Percentiles rank a stretch among this genome's conserved stretches.
Conservation (phyloP, 164 flowering plant species). For the Kingdonia uniflora region DNA sequence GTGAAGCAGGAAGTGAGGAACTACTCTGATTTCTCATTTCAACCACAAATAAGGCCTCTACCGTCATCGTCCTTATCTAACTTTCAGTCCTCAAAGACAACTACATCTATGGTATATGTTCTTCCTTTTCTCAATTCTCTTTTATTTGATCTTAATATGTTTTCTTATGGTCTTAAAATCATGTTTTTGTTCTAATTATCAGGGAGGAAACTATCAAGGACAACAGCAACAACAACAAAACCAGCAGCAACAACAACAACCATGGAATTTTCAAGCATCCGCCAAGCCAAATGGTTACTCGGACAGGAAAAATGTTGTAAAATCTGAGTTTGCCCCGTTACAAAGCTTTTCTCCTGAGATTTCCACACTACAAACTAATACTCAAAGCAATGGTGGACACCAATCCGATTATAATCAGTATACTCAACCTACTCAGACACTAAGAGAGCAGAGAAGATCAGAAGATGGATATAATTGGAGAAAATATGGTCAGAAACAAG, state of each 20-base stretch:
- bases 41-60: slow-evolving; percentile 36
- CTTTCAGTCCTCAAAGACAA: slow-evolving; percentile 31
- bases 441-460: slow-evolving; percentile 41
- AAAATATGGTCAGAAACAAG: slow-evolving; percentile 83
- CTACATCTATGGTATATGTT: slow-evolving; percentile 29
- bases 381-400: slow-evolving; percentile 9
- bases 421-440: slow-evolving; percentile 27
- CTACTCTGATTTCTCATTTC: slow-evolving; percentile 49
- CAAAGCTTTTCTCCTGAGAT: slow-evolving; percentile 20
- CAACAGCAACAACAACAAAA: too few species aligned
- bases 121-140: background rate
- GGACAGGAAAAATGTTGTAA: slow-evolving; percentile 7
- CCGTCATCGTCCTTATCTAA: slow-evolving; percentile 23
- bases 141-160: background rate
- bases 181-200: slow-evolving; percentile 1
- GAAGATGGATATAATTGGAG: slow-evolving; percentile 93
- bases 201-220: slow-evolving; percentile 23
- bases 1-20: slow-evolving; percentile 29
- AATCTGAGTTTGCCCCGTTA: slow-evolving; percentile 23
- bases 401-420: slow-evolving; percentile 17
- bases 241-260: slow-evolving; percentile 9
- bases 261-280: slow-evolving; percentile 29
- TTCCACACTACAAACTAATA: slow-evolving; percentile 12
- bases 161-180: background rate
- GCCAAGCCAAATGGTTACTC: slow-evolving; percentile 20